Conservation (phyloP, 202 grass and related monocot genomes). For the Panicum virgatum region DNA sequence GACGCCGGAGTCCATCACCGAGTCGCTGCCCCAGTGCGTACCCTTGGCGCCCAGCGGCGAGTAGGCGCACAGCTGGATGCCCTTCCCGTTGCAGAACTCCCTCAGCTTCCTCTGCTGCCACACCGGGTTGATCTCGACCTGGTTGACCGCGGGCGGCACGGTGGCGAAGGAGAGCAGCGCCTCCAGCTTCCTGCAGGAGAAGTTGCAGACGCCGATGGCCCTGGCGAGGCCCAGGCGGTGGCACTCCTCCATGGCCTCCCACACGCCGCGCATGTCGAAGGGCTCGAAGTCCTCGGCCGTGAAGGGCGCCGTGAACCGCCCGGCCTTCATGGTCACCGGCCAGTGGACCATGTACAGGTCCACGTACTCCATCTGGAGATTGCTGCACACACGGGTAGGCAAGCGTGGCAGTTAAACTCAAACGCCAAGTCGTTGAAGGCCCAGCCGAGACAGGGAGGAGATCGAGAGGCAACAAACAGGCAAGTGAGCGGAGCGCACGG, state of each 20-base stretch:
- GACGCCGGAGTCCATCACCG: constrained; percentile 57
- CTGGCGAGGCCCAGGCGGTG: constrained; percentile 56
- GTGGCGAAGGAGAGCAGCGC: constrained; percentile 59
- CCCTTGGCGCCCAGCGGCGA: constrained; percentile 79
- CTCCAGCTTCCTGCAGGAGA: constrained; percentile 80
- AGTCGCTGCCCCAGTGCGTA: constrained; percentile 69
- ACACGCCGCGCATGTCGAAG: constrained; percentile 63
- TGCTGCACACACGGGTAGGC: constrained; percentile 42
- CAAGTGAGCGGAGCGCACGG: background rate
- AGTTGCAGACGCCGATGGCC: constrained; percentile 74
- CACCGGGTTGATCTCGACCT: constrained; percentile 84
- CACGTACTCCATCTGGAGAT: constrained; percentile 67
- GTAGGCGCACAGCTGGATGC: constrained; percentile 78
- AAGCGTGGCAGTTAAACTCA: background rate
- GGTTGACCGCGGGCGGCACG: constrained; percentile 62
- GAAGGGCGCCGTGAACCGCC: constrained; percentile 36
- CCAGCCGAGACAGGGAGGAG: background rate
- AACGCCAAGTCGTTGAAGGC: too few relatives aligned
- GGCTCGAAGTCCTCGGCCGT: constrained; percentile 51
- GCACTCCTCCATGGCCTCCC: constrained; percentile 85
- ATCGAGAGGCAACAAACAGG: too few relatives aligned
- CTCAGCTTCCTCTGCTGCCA: constrained; percentile 88
- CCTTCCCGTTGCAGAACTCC: constrained; percentile 57
- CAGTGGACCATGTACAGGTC: constrained; percentile 80
- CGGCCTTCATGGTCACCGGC: constrained; percentile 54